These are phyloP conservation scores for Kodamaea fukazawae DNA, from an alignment of 805 yeast genomes.

Conservation along the genomic window DNA sequence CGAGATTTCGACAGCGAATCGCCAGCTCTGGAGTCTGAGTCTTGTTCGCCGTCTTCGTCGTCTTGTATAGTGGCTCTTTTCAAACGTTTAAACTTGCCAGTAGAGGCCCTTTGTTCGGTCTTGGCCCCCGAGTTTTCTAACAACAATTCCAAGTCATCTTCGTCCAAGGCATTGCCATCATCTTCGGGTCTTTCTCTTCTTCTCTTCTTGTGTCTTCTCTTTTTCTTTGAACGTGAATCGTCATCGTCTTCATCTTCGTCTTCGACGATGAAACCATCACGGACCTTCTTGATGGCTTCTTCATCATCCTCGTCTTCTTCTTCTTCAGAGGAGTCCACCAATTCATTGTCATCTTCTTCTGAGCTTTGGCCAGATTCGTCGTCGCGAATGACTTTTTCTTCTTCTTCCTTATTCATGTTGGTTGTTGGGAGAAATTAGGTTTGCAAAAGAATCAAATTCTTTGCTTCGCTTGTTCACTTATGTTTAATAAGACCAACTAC, in stretches of 20 bases:
- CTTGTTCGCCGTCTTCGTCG: conserved; percentile 29
- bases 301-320: conserved; percentile 85
- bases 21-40: conserved; percentile 20
- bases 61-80: conserved; percentile 58
- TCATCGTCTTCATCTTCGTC: conserved; percentile 51
- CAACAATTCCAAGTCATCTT: conserved; percentile 89
- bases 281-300: conserved; percentile 77
- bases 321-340: conserved; percentile 74
- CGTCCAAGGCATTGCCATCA: conserved; percentile 75
- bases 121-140: conserved; percentile 87
- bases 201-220: conserved; percentile 41
- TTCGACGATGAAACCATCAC: conserved; percentile 92
- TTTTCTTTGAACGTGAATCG: conserved; percentile 17
- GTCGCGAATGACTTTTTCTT: conserved; percentile 38
- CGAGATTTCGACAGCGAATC: conserved; percentile 10
- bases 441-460: conserved; percentile 1
- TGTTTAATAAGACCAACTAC: no score
- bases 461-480: no score
- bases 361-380: conserved; percentile 21
- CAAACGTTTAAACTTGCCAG: conserved; percentile 69
- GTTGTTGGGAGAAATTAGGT: conserved; percentile 1
- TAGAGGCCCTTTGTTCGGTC: conserved; percentile 33
- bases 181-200: conserved; percentile 34
- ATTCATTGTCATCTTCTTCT: conserved; percentile 37
- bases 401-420: conserved; percentile 34